Base-by-base conservation (phyloP, 164 flowering plant genomes). In the Piper betle region DNA sequence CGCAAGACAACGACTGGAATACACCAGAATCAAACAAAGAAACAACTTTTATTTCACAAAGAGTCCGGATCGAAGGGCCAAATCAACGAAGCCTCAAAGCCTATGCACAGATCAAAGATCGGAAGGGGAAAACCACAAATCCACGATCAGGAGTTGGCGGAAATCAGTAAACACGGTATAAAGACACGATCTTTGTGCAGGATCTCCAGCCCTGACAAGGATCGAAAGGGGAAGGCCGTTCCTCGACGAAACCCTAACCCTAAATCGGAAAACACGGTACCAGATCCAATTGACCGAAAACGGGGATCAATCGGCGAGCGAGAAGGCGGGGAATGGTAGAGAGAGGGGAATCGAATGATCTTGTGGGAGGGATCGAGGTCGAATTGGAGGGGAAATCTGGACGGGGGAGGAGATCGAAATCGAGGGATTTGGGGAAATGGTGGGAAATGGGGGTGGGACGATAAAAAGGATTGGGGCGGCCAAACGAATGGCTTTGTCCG, bases 161-260 rank as follows among this genome's bases (percentile, higher is more conserved):
- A 17, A 71, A 48, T 10, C 11, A 12, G 43, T n/a, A 53, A 9
- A 53, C 40, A 53, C 20, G 48, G n/a, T 17, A 37, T 2, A 61
- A 39, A 40, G 38, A 8, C 43, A 16, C 39, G 17, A 42, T 4
- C 50, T 25, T 37, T 13, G 20, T 3, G 12, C 12, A 25, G 39
- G 39, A 52, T 25, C 52, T 18, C 43, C 37, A 55, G 73, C 73
- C 71, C 75, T 6, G 39, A 25, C 38, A 25, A 19, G 5, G 50
- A 62, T 12, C 4, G 10, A 15, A 8, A 6, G 58, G 13, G 10
- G 38, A 40, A 3, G 40, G 37, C 20, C 39, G 53, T 4, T 6
- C 43, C 18, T 20, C 37, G 3, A 55, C 8, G 66, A 67, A 80
- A 78, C 77, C 84, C 81, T 74, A 80, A 69, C 67, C 74, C 73